Evolutionary conservation across 2,329 filamentous ascomycete species (phyloP).

Genomic region (Blastomyces gilchristii): DNA sequence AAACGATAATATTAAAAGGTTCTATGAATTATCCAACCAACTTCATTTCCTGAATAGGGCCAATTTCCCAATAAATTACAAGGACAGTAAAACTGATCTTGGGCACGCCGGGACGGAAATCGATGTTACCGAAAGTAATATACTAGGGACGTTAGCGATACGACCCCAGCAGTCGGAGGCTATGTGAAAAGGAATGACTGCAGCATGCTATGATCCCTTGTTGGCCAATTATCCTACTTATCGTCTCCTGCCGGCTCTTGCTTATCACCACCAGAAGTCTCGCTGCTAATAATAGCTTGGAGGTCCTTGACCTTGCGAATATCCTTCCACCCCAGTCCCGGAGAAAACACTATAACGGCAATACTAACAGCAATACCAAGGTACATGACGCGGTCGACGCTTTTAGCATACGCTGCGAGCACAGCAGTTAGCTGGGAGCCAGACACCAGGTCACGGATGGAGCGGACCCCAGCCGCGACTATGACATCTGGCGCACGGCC

Average conservation of each 20-base stretch:
- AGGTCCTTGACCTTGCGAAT: constrained; percentile 21
- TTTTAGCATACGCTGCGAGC: constrained; percentile 21
- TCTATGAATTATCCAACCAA: background rate
- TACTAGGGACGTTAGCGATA: background rate
- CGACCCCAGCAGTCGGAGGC: background rate
- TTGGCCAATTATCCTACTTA: background rate
- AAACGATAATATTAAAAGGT: background rate
- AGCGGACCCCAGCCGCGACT: constrained; percentile 19
- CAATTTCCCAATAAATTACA: background rate
- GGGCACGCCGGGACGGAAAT: background rate
- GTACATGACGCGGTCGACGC: constrained; percentile 24
- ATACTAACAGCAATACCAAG: constrained; percentile 20
- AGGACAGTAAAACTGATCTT: background rate
- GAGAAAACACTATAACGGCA: constrained; percentile 18
- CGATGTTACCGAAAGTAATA: background rate
- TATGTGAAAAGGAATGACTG: background rate
- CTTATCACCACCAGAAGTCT: constrained; percentile 13
- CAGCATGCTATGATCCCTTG: background rate
- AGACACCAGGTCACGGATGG: constrained; percentile 20
- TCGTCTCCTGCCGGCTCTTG: background rate
- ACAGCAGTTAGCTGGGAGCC: constrained; percentile 20
- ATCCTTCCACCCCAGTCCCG: constrained; percentile 24
- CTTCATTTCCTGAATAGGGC: background rate
- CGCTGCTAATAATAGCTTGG: constrained; percentile 14
- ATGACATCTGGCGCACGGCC: constrained; percentile 18